Percentiles rank a stretch among this genome's conserved stretches.
Evolutionary conservation across 2,329 filamentous ascomycete species (phyloP).

Genomic region (Keithomyces neogunnii): DNA sequence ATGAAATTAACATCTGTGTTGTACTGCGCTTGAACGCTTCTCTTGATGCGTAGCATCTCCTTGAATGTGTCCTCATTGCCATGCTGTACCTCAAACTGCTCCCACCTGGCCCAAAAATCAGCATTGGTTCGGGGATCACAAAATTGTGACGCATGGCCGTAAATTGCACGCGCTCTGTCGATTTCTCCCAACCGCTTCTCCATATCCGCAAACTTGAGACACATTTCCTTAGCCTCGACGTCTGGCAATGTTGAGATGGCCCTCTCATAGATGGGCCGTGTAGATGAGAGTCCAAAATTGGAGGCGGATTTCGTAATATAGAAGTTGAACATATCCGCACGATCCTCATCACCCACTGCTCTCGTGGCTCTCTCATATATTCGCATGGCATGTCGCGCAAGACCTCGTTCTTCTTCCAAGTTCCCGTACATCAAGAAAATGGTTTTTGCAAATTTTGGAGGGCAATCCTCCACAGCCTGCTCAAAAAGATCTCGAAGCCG

Average conservation of each 20-base stretch:
- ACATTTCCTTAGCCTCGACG: constrained; percentile 92
- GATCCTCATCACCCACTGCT: constrained; percentile 88
- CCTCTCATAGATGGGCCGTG: constrained; percentile 89
- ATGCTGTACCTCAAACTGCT: constrained; percentile 92
- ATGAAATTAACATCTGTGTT: constrained; percentile 99
- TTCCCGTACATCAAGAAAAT: constrained; percentile 98
- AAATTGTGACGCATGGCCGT: constrained; percentile 93
- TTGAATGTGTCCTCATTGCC: constrained; percentile 99
- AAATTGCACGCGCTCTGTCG: constrained; percentile 89
- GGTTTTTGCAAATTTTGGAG: constrained; percentile 90
- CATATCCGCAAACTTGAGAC: constrained; percentile 97
- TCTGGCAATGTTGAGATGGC: constrained; percentile 92
- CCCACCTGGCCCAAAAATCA: constrained; percentile 94
- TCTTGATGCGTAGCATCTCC: constrained; percentile 96
- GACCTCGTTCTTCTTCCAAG: constrained; percentile 87
- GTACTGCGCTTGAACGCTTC: constrained; percentile 94
- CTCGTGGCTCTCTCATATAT: constrained; percentile 97
- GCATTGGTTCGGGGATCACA: constrained; percentile 88
- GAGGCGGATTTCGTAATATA: constrained; percentile 98
- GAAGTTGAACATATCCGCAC: constrained; percentile 97
- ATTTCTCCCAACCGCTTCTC: constrained; percentile 87
- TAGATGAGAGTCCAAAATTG: constrained; percentile 94
- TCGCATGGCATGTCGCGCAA: constrained; percentile 94
- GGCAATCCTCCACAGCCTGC: constrained; percentile 90
- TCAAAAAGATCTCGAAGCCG: constrained; percentile 91